phyloP scores from a whole-genome alignment of 192 early-diverging fungal genomes.

The Coemansia sp. region DNA sequence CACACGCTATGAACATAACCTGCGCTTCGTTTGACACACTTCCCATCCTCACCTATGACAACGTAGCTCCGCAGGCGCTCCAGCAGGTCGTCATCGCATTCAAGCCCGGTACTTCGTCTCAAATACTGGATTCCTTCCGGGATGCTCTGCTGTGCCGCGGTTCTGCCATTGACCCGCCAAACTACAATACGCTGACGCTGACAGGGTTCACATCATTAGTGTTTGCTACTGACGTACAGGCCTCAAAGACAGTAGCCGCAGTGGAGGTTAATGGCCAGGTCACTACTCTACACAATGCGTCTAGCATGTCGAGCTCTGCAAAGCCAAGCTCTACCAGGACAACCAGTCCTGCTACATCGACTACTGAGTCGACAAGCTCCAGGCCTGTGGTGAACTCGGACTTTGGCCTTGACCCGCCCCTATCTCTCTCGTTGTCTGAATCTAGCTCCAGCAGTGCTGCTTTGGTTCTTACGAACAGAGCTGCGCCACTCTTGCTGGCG shows the following conservation, averaged over 20 bases:
- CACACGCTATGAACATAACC: conserved; percentile 16
- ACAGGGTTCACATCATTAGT: conserved; percentile 8
- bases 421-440: not conserved
- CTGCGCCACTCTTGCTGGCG: not conserved
- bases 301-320: not conserved
- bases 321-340: not conserved
- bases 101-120: conserved; percentile 5
- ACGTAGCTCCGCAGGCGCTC: conserved; percentile 27
- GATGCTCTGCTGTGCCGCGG: conserved; percentile 44
- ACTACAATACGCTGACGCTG: conserved; percentile 31
- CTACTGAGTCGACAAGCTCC: not conserved
- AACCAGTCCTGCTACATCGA: not conserved
- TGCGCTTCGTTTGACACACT: conserved; percentile 30
- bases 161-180: conserved; percentile 15
- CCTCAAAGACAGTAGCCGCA: conserved; percentile 6
- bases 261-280: conserved; percentile 16
- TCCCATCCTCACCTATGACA: conserved; percentile 26
- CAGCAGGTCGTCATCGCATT: conserved; percentile 21
- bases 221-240: conserved; percentile 13
- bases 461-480: not conserved
- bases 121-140: conserved; percentile 33
- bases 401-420: not conserved
- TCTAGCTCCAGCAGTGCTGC: not conserved
- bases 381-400: not conserved
- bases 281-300: not conserved